Conservation (phyloP, 441 rosid genomes). For the Corymbia citriodora region DNA sequence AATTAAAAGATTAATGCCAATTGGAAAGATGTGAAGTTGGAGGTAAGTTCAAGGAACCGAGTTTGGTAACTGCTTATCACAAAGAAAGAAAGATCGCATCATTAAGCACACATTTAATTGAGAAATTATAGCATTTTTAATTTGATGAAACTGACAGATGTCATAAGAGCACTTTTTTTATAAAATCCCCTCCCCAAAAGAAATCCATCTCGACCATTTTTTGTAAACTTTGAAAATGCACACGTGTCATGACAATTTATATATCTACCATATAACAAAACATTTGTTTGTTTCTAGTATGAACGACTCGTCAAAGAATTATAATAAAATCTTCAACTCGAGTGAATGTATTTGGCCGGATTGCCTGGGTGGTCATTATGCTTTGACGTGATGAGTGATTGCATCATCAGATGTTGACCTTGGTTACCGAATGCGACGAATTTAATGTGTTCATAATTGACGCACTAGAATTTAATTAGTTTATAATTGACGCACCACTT, state of each 20-base stretch:
- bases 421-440: neutral
- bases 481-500: neutral
- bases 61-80: neutral
- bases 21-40: neutral
- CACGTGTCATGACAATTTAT: too few species aligned
- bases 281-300: neutral
- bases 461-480: neutral
- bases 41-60: neutral
- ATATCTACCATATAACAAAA: accelerated
- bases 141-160: neutral
- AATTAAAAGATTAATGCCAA: neutral
- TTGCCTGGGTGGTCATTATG: neutral
- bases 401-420: neutral
- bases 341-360: neutral
- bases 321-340: neutral
- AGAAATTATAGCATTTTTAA: neutral
- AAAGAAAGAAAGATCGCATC: neutral
- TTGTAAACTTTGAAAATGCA: neutral
- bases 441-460: neutral
- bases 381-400: neutral
- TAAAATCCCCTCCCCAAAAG: neutral
- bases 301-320: accelerated
- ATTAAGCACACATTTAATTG: neutral
- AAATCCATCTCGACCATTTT: accelerated
- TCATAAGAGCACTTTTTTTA: neutral